Evolutionary conservation across 192 early-diverging fungal genomes (phyloP).

Genomic region (Entomortierella chlamydospora): DNA sequence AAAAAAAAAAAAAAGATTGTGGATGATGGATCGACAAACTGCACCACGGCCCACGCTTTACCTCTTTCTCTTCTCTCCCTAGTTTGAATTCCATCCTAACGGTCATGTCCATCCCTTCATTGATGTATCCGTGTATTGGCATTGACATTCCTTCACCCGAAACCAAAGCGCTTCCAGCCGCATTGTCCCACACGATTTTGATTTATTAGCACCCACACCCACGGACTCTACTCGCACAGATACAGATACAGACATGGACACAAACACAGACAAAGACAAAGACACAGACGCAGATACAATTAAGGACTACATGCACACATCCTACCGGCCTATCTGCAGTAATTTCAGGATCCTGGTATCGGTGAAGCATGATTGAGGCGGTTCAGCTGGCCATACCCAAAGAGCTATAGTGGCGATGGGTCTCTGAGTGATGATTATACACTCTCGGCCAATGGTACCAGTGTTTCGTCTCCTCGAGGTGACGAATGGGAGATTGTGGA

Average conservation of each 20-base stretch:
- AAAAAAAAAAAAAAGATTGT: too few relatives aligned
- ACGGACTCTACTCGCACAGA: neutral
- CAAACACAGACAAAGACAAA: too few relatives aligned
- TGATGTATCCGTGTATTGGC: neutral
- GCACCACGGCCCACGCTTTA: neutral
- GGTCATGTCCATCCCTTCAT: neutral
- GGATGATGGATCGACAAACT: too few relatives aligned
- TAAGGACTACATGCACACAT: neutral
- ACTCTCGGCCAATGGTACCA: constrained; percentile 38
- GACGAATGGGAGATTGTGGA: constrained; percentile 46
- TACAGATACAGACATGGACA: neutral
- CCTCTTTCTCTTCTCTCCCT: constrained; percentile 4
- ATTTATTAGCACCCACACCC: neutral
- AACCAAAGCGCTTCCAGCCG: neutral
- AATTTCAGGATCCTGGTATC: constrained; percentile 33
- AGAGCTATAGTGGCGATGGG: constrained; percentile 29
- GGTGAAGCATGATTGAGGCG: constrained; percentile 27
- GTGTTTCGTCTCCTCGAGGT: constrained; percentile 44
- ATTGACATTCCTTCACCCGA: neutral
- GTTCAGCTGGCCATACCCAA: constrained; percentile 45
- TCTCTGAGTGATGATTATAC: constrained; percentile 36
- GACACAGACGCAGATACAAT: neutral
- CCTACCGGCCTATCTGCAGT: constrained; percentile 31
- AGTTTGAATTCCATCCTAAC: constrained; percentile 4
- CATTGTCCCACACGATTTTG: too few relatives aligned